Percentiles rank a stretch among this genome's conserved stretches.
phyloP scores from a whole-genome alignment of 78 protist genomes.

The Mastigamoeba balamuthi region DNA sequence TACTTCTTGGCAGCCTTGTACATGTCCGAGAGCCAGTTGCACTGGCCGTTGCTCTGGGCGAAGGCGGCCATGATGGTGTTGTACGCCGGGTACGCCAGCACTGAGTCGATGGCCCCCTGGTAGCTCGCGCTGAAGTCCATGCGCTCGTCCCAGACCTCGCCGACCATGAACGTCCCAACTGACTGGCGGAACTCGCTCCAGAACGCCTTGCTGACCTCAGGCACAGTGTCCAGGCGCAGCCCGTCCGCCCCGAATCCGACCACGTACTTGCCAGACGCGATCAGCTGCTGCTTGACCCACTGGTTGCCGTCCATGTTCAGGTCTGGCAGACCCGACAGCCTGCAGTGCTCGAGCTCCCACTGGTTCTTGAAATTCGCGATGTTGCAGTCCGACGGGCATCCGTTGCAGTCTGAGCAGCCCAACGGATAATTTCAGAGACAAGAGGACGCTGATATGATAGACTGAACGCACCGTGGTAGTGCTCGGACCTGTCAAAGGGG shows the following conservation, averaged over 20 bases:
- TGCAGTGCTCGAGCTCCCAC: constrained; percentile 47
- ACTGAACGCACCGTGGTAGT: too few species aligned
- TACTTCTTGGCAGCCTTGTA: too few species aligned
- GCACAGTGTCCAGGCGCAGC: constrained; percentile 56
- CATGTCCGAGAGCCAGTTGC: too few species aligned
- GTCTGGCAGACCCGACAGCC: constrained; percentile 51
- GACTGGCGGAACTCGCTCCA: neutral
- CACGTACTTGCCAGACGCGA: neutral
- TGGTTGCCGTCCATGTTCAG: constrained; percentile 6
- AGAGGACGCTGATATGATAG: too few species aligned
- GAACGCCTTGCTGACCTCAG: constrained; percentile 33
- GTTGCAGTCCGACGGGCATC: too few species aligned
- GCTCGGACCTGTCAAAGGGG: too few species aligned
- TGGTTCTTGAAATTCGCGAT: too few species aligned
- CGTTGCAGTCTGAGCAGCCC: too few species aligned
- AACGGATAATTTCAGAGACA: too few species aligned
- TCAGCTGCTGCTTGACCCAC: constrained; percentile 3
- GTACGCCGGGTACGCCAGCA: constrained; percentile 44
- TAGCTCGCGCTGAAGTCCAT: constrained; percentile 4
- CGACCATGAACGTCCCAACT: constrained; percentile 14
- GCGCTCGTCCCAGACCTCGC: constrained; percentile 55
- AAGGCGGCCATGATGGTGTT: too few species aligned
- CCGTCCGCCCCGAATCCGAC: constrained; percentile 58
- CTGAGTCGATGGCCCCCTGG: constrained; percentile 14
- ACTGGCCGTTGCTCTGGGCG: too few species aligned